Percentiles rank a stretch among this genome's conserved stretches.
These are phyloP conservation scores for Apiospora phragmitis DNA, from an alignment of 2,329 filamentous ascomycete species.

Conservation along the genomic window DNA sequence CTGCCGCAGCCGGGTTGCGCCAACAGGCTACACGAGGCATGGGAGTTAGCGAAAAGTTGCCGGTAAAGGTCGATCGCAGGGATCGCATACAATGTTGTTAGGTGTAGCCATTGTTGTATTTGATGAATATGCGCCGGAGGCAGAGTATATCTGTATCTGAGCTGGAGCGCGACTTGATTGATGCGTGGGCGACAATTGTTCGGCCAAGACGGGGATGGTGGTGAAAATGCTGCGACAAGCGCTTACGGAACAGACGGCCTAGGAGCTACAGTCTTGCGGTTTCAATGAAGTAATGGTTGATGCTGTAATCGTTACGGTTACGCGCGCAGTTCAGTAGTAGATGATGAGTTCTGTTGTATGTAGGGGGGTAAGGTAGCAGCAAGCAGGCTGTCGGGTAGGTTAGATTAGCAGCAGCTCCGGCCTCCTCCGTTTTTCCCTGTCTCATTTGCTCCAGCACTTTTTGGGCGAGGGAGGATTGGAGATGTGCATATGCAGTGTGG, in stretches of 20 bases:
- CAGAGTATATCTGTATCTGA: neutral
- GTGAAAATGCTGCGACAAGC: neutral
- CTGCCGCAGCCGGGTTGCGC: constrained; percentile 76
- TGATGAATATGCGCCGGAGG: neutral
- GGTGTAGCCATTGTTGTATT: neutral
- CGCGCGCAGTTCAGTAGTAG: neutral
- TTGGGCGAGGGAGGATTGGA: neutral
- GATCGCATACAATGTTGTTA: constrained; percentile 7
- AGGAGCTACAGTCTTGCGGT: neutral
- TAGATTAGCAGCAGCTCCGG: constrained; percentile 6
- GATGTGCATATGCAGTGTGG: constrained; percentile 2
- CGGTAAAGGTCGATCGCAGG: neutral
- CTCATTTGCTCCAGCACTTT: constrained; percentile 3
- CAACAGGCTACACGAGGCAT: constrained; percentile 63
- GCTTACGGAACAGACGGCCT: neutral
- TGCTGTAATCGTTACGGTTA: neutral
- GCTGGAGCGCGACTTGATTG: neutral
- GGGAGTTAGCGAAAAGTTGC: neutral
- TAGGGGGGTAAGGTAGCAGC: neutral
- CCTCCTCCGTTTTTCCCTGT: neutral
- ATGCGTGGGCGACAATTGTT: neutral
- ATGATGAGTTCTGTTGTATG: neutral
- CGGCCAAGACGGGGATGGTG: neutral
- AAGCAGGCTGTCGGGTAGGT: constrained; percentile 4
- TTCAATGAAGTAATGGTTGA: neutral